Conservation (phyloP, 257 asterid species). For the Solanum sitiens region DNA sequence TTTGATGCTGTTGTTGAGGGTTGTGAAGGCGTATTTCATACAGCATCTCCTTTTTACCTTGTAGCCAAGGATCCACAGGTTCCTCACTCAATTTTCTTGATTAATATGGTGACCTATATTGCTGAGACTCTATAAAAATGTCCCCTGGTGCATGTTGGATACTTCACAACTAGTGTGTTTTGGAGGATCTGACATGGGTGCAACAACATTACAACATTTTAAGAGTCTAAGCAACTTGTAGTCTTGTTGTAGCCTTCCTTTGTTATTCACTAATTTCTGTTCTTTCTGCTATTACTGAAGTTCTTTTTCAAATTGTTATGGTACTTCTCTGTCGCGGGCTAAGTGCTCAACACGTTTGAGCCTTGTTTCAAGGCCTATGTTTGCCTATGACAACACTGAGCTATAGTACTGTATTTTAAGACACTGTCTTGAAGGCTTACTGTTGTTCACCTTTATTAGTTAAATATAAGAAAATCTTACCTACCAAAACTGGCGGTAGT, state of each 20-base stretch:
- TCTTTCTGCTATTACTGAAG: background rate
- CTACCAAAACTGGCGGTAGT: background rate
- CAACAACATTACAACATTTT: background rate
- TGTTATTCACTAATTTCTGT: background rate
- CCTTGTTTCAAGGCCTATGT: background rate
- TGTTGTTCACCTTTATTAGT: background rate
- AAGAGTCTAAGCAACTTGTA: background rate
- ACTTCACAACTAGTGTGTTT: background rate
- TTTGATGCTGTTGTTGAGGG: constrained; percentile 71
- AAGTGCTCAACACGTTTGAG: background rate
- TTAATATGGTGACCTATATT: background rate
- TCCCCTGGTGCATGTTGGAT: background rate
- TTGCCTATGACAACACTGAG: background rate
- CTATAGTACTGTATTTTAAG: background rate
- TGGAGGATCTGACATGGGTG: background rate
- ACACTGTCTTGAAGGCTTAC: background rate
- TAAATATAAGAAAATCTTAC: background rate
- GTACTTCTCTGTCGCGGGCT: background rate
- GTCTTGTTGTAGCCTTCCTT: background rate
- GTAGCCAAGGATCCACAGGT: constrained; percentile 65
- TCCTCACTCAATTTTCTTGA: background rate
- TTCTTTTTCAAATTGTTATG: background rate
- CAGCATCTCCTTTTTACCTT: constrained; percentile 72
- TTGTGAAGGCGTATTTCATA: constrained; percentile 86
- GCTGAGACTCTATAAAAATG: background rate